Evolutionary conservation across 75 land plant genomes (phyloP).

Genomic region (Pinus albicaulis): DNA sequence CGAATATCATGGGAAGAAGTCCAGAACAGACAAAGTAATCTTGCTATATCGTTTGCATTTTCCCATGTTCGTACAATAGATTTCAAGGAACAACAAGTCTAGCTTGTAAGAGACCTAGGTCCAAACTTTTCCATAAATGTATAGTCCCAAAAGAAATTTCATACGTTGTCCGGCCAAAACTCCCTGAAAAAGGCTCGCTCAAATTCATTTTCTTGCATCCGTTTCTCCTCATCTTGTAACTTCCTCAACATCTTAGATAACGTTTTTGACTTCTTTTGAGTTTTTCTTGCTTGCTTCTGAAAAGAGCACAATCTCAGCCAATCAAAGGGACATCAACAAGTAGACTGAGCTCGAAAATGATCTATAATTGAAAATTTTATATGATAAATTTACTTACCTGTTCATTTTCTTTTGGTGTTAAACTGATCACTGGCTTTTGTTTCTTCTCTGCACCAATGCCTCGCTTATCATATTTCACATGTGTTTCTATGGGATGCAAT

Average conservation of each 20-base stretch:
- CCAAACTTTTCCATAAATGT: too few species aligned
- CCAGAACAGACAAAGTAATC: too few species aligned
- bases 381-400: not conserved
- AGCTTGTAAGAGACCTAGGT: too few species aligned
- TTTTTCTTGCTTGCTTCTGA: not conserved
- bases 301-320: not conserved
- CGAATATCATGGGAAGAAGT: too few species aligned
- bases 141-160: slow-evolving; percentile 1
- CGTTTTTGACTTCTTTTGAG: slow-evolving; percentile 42
- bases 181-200: slow-evolving; percentile 68
- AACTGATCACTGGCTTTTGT: slow-evolving; percentile 8
- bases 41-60: too few species aligned
- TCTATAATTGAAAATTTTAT: too few species aligned
- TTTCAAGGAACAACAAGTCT: too few species aligned
- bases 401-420: slow-evolving; percentile 8
- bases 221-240: slow-evolving; percentile 49
- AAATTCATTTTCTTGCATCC: slow-evolving; percentile 61
- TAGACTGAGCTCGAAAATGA: not conserved
- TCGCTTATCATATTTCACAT: slow-evolving; percentile 67
- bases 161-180: slow-evolving; percentile 89
- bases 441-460: slow-evolving; percentile 73
- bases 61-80: too few species aligned
- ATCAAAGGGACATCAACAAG: not conserved
- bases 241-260: slow-evolving; percentile 72
- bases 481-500: slow-evolving; percentile 65